Evolutionary conservation across 1,284 basidiomycete genomes (phyloP).

Genomic region (Pyrrhoderma lamaoense): DNA sequence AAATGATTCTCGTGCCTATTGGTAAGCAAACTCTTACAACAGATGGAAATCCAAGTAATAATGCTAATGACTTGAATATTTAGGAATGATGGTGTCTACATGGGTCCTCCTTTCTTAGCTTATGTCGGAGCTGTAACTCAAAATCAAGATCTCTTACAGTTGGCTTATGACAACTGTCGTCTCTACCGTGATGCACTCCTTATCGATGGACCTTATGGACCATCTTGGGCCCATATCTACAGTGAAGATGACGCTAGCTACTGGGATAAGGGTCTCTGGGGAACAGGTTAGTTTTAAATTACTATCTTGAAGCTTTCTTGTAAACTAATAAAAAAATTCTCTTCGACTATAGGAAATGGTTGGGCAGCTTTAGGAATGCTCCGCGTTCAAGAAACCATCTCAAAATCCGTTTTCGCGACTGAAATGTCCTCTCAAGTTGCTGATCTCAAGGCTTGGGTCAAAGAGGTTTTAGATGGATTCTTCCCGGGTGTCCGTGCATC

Average conservation of each 20-base stretch:
- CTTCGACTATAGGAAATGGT: slow-evolving; percentile 32
- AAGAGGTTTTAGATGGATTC: slow-evolving; percentile 41
- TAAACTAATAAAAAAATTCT: no score
- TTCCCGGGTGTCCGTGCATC: slow-evolving; percentile 34
- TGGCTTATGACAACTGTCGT: slow-evolving; percentile 40
- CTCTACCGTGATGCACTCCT: slow-evolving; percentile 39
- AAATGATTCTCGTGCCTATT: slow-evolving; percentile 34
- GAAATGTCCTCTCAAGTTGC: slow-evolving; percentile 26
- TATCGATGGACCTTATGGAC: slow-evolving; percentile 27
- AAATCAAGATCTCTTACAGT: slow-evolving; percentile 35
- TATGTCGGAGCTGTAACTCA: slow-evolving; percentile 41
- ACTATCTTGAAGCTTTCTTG: no score
- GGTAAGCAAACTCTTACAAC: slow-evolving; percentile 27
- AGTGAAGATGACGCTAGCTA: slow-evolving; percentile 29
- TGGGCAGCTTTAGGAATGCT: slow-evolving; percentile 38
- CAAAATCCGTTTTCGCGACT: slow-evolving; percentile 32
- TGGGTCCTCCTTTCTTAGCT: slow-evolving; percentile 57
- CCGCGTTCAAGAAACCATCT: slow-evolving; percentile 39
- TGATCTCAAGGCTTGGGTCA: slow-evolving; percentile 34
- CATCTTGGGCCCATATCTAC: slow-evolving; percentile 43
- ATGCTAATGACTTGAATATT: no score
- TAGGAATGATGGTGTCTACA: slow-evolving; percentile 55
- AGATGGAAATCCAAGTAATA: not conserved
- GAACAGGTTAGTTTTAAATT: slow-evolving; percentile 30
- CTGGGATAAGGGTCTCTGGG: slow-evolving; percentile 46